Percentiles rank a stretch among this genome's conserved stretches.
Evolutionary conservation across 345 rosid genomes (phyloP).

Genomic region (Balakata baccata): DNA sequence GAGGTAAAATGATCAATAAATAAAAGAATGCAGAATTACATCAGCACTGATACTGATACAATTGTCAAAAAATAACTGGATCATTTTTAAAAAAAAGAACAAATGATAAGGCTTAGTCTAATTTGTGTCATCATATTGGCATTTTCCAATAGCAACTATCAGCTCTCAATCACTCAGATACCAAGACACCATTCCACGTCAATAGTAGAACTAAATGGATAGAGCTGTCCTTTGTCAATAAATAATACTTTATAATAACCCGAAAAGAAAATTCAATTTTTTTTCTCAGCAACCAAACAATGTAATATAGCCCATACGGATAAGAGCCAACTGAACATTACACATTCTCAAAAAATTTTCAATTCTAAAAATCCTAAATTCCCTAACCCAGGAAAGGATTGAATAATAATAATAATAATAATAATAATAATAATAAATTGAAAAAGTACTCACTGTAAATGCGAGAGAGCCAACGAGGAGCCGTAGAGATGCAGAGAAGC

Average conservation of each 20-base stretch:
- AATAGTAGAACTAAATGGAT: too few species aligned
- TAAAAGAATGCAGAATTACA: background rate
- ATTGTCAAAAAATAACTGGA: too few species aligned
- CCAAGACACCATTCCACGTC: too few species aligned
- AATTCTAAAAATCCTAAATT: background rate
- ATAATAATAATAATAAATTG: background rate
- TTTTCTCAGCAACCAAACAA: background rate
- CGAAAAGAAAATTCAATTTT: background rate
- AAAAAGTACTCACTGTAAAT: slow-evolving; percentile 25
- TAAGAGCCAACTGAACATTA: background rate
- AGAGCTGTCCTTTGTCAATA: background rate
- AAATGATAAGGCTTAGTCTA: background rate
- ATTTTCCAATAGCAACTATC: background rate
- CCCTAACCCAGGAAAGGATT: background rate
- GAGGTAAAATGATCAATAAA: too few species aligned
- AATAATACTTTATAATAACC: background rate
- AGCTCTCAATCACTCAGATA: background rate
- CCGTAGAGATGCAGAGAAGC: slow-evolving; percentile 18
- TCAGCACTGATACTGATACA: background rate
- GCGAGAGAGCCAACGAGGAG: slow-evolving; percentile 19
- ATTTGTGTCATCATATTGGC: too few species aligned
- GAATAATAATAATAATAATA: too few species aligned
- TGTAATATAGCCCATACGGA: background rate
- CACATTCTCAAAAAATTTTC: background rate
- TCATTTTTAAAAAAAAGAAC: too few species aligned